These are phyloP conservation scores for Volvox africanus DNA, from an alignment of 139 green algal genomes.

Conservation along the genomic window DNA sequence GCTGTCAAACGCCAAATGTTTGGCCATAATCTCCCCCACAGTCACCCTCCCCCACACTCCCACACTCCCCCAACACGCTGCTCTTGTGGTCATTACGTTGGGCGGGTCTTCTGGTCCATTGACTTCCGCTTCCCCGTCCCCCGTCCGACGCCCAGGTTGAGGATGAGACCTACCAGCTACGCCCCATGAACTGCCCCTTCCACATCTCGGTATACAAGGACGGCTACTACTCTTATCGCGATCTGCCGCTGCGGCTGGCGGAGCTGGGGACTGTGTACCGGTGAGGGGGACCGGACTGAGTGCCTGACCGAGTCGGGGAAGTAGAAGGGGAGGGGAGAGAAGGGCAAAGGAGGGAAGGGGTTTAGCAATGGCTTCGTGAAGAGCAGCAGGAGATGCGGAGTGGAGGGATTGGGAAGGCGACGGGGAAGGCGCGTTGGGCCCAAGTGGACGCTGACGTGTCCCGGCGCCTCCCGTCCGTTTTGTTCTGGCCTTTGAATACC, in stretches of 20 bases:
- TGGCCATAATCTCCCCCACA: too few species aligned
- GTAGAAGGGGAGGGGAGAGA: background rate
- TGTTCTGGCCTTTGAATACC: too few species aligned
- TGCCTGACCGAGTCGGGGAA: background rate
- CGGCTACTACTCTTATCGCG: slow-evolving; percentile 75
- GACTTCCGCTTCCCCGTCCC: background rate
- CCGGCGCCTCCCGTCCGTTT: too few species aligned
- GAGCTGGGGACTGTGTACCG: slow-evolving; percentile 98
- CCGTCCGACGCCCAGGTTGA: slow-evolving; percentile 76
- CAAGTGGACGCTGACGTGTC: background rate
- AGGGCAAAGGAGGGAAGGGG: background rate
- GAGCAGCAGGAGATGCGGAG: background rate
- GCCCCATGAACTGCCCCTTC: slow-evolving; percentile 99
- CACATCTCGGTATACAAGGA: slow-evolving; percentile 96
- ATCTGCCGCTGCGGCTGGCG: slow-evolving; percentile 94
- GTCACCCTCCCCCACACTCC: background rate
- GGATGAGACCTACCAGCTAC: slow-evolving; percentile 95
- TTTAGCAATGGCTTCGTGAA: background rate
- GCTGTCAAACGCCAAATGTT: too few species aligned
- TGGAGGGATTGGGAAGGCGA: background rate
- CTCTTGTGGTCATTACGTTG: too few species aligned
- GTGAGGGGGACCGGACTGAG: slow-evolving; percentile 34
- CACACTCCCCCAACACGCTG: background rate
- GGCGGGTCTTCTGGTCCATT: too few species aligned
- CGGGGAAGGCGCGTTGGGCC: background rate